Base-by-base conservation (phyloP, 768 basidiomycete species). In the Boletus tylopilopsis region DNA sequence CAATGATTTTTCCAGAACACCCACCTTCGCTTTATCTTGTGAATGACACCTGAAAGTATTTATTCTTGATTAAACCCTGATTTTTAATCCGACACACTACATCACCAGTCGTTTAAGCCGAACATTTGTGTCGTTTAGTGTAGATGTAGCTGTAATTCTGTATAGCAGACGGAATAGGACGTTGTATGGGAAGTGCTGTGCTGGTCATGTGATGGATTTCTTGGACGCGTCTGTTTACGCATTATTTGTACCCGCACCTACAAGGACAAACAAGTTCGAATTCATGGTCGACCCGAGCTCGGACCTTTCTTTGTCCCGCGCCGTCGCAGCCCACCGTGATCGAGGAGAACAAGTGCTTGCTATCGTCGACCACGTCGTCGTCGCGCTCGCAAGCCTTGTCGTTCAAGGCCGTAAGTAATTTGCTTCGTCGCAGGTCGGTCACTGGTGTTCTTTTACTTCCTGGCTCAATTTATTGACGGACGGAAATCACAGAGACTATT, bases 261-360 rank as follows among this genome's bases (percentile, higher is more conserved):
- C 68, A 68, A 50, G 42, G 35, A 47, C 67, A 67, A 67, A 67
- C 53, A 67, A 60, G 66, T 67, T 67, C 68, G 51, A 69, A 19
- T 69, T 69, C 53, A 19, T 52, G 29, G 11, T 30, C 12, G 29
- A 30, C 29, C 12, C 33, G 33, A 34, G 10, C 33, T 30, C 29
- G 29, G 16, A 33, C 15, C 1, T 63, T 56, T 58, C 55, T 58
- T 45, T 58, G 45, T 44, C 22, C 42, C 36, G 55, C 54, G 50
- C 49, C 56, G 39, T 60, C 45, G 53, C 50, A 57, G 47, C 49
- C 37, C 58, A 51, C 53, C n/a, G 53, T 42, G 32, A 51, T 40
- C 47, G 40, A 50, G 27, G 29, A 52, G 44, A 50, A 45, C 61
- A 48, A 50, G 64, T 35, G 46, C 60, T 55, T 56, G 60, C 52